Evolutionary conservation across 2,329 filamentous ascomycete genomes (phyloP), one percentile per base, ranked within the genome.

Genomic region (Colletotrichum zoysiae): DNA sequence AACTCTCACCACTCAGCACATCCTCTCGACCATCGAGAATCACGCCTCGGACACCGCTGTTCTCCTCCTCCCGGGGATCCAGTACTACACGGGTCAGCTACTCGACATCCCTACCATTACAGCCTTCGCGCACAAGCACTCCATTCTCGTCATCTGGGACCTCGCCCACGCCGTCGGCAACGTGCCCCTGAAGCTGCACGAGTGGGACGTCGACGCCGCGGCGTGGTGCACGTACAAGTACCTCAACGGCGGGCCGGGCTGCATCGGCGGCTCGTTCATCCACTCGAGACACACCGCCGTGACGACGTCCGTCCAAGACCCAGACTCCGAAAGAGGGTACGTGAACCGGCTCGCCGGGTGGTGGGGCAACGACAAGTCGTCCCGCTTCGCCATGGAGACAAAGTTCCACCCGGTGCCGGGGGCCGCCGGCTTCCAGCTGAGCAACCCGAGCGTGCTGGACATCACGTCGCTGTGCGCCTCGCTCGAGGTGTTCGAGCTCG

Each of bases 151-250:
- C 5, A 94, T 94, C 35, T 97, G 94, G 94, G 95, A 97, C 79
- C 90, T 96, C 35, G 95, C 95, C 0, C 94, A 97, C 80, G 93
- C 94, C 0, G 93, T 89, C 30, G 95, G 95, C 42, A 97, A 97
- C 78, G 93, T 97, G 2, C 90, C 92, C 51, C 82, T 97, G 23
- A 82, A 86, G 70, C 86, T 97, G 26, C 94, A 97, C 81, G 93
- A 95, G 76, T 97, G 95, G 95, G 88, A 93, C 75, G 94, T 97
- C 44, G 95, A 97, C 80, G 97, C 97, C 77, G 95, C 95, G 20
- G 93, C 89, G 65, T 97, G 95, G 95, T 97, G 95, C 82, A 95
- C 92, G 23, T 97, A 97, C 86, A 97, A 97, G 83, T 97, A 97
- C 83, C 88, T 97, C 79, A 97, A 97, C 79, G 90, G 91, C 35